Evolutionary conservation across 306 rosid species (phyloP).

Genomic region (Quercus berberidifolia): DNA sequence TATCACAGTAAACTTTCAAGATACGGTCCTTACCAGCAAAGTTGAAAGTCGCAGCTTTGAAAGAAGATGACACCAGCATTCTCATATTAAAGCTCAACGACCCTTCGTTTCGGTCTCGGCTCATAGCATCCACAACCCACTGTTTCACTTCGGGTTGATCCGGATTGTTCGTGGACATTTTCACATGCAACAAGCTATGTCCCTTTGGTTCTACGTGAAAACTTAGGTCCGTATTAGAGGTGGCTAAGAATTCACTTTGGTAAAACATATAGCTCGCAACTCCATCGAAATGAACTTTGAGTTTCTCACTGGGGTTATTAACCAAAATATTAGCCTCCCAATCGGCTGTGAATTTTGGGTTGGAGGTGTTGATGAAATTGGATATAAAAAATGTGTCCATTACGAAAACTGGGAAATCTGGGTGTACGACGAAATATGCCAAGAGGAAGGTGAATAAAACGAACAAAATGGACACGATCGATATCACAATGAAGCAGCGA

Average conservation of each 20-base stretch:
- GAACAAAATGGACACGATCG: not conserved
- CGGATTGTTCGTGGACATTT: constrained; percentile 1
- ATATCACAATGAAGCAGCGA: constrained; percentile 24
- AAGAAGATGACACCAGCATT: constrained; percentile 8
- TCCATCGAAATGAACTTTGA: not conserved
- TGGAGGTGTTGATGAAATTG: constrained; percentile 27
- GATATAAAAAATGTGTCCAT: constrained; percentile 27
- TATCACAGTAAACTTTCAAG: constrained; percentile 27
- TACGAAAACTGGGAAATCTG: constrained; percentile 20
- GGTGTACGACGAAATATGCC: constrained; percentile 22
- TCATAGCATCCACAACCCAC: constrained; percentile 2
- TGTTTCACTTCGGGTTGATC: constrained; percentile 5
- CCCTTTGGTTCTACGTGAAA: constrained; percentile 15
- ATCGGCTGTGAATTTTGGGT: constrained; percentile 7
- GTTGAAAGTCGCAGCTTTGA: not conserved
- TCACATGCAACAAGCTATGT: not conserved
- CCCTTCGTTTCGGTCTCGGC: constrained; percentile 10
- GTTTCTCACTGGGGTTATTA: constrained; percentile 30
- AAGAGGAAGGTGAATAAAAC: constrained; percentile 12
- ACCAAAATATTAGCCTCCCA: constrained; percentile 33
- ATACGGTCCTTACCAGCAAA: not conserved
- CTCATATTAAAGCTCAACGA: constrained; percentile 19
- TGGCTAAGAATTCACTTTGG: not conserved
- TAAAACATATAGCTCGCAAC: constrained; percentile 22
- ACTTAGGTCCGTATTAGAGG: not conserved